Evolutionary conservation across 305 asterid species (phyloP), one percentile per base, ranked within the genome.

Genomic region (Plantago lanceolata): DNA sequence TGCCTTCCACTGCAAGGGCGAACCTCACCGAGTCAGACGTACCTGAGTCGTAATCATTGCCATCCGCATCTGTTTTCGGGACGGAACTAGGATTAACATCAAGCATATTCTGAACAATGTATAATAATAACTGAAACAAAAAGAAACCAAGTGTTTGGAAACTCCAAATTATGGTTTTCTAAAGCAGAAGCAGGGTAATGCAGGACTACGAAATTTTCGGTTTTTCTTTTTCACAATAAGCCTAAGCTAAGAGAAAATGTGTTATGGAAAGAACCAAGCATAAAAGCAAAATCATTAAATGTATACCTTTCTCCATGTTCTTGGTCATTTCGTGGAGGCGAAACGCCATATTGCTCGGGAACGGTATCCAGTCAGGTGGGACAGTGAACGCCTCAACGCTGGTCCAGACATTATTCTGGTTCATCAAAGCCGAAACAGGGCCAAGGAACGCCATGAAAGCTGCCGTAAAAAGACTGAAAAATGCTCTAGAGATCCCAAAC

Each of bases 321-420:
- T 69, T 81, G 29, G 63, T 62, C 71, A 89, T 72, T 74, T 92
- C 98, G 40, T 92, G 88, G 14, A 72, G 81, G 11, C 79, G 85
- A 51, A 80, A 91, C 19, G 71, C 71, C 65, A 88, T 67, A 64
- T 63, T 64, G 24, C 81, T 70, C 43, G 80, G 67, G 40, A 87
- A 75, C 5, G 98, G 87, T 50, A 92, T 64, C 96, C 98, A 85
- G 29, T 67, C 72, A 1, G 98, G 98, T 35, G 82, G 80, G 12
- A 75, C 72, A 4, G 93, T 79, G 61, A 59, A 85, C 63, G 76
- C 88, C 81, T 84, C 95, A 1, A 84, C 79, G 0, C 79, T 78
- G 7, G 82, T 57, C 64, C 86, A 75, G 18, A 66, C 69, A 59
- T 44, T 26, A 13, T 63, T 62, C 21, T 28, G 78, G 55, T 48